Evolutionary conservation across 1,284 basidiomycete species (phyloP).

Genomic region (Moesziomyces sp.): DNA sequence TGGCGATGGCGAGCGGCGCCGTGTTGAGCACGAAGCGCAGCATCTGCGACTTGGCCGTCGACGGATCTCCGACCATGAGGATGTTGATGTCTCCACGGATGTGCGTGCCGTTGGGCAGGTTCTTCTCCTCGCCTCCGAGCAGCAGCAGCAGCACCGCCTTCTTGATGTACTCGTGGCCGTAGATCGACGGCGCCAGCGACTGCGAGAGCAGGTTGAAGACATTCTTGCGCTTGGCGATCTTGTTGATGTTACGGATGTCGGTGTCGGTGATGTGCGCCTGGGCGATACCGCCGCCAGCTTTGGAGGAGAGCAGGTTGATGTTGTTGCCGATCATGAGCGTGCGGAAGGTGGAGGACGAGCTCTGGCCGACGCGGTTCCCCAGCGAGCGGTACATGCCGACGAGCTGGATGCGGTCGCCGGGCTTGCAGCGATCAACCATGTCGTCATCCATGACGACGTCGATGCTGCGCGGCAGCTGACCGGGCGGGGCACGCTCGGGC

Average conservation of each 20-base stretch:
- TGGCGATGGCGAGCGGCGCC: slow-evolving; percentile 96
- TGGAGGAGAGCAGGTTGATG: slow-evolving; percentile 93
- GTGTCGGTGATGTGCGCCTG: slow-evolving; percentile 91
- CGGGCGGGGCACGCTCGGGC: slow-evolving; percentile 97
- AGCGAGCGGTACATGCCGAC: slow-evolving; percentile 95
- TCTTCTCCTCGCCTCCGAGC: slow-evolving; percentile 97
- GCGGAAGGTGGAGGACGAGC: slow-evolving; percentile 83
- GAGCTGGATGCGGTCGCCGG: slow-evolving; percentile 95
- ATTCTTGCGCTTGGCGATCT: slow-evolving; percentile 82
- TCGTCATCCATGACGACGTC: slow-evolving; percentile 97
- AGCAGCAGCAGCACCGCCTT: slow-evolving; percentile 90
- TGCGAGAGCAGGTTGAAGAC: slow-evolving; percentile 90
- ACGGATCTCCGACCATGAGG: slow-evolving; percentile 98
- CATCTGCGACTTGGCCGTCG: slow-evolving; percentile 96
- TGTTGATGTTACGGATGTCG: slow-evolving; percentile 96
- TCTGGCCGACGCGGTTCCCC: slow-evolving; percentile 78
- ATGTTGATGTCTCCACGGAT: slow-evolving; percentile 99
- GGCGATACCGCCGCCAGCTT: slow-evolving; percentile 93
- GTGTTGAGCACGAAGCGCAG: slow-evolving; percentile 95
- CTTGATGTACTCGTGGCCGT: slow-evolving; percentile 95
- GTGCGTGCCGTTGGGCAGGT: slow-evolving; percentile 95
- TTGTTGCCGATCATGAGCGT: slow-evolving; percentile 96
- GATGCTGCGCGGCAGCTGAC: slow-evolving; percentile 92
- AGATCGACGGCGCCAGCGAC: slow-evolving; percentile 97
- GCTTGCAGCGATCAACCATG: slow-evolving; percentile 95